Evolutionary conservation across 805 yeast genomes (phyloP), one percentile per base, ranked within the genome.

Genomic region (Candida namnaoensis): DNA sequence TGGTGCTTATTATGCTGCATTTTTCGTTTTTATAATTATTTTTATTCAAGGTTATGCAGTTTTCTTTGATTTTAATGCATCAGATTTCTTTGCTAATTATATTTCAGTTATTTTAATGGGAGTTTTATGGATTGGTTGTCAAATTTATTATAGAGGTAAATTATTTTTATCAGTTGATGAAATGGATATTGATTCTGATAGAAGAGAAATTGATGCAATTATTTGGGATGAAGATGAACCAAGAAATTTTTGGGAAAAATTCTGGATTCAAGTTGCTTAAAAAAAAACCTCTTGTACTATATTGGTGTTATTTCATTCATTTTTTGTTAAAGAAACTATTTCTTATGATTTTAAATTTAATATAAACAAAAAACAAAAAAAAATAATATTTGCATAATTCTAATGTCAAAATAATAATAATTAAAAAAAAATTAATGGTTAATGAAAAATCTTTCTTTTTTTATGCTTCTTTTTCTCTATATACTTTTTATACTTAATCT

Each of bases 11-110:
- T 81, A 82, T 51, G 75, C 88, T 3, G 61, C 76, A 5, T 61
- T 69, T 41, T 67, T 74, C 48, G 68, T 81, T 47, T 58, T 69
- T 12, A 48, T 82, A 26, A 73, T 87, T 54, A 73, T 75, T 26
- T 68, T 85, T 46, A 68, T 86, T 46, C 90, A 87, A 61, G 95
- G 95, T 34, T 86, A 72, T 58, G 60, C 71, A 2, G 75, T 76
- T 1, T 86, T 86, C 62, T 76, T 76, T 42, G 61, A 59, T 10
- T 60, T 82, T 52, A 65, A 64, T 44, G 83, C 74, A 3, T 57
- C 74, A 9, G 62, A 65, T 33, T 86, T 86, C 66, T 76, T 84
- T 57, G 76, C 86, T 25, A 74, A 84, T 24, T 86, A 86, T 55
- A 66, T 86, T 43, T 84, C 91, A 12, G 66, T 82, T 19, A 71